phyloP scores from a whole-genome alignment of 2,329 filamentous ascomycete genomes.

The Monosporascus sp. region DNA sequence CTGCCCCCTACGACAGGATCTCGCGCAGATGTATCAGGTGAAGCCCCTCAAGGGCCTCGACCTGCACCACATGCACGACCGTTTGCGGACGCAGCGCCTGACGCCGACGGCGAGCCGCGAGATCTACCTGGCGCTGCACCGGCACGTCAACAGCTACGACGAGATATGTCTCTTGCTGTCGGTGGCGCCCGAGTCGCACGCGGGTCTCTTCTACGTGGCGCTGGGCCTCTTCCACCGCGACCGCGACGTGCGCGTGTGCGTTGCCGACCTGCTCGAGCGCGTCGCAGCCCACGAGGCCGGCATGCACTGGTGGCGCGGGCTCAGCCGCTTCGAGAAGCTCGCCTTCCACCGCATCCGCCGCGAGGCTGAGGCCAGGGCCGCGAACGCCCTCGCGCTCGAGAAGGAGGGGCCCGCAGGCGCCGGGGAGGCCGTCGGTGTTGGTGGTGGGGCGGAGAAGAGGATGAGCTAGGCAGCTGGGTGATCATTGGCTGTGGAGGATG shows the following conservation, averaged over 20 bases:
- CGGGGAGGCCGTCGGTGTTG: neutral
- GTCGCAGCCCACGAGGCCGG: constrained; percentile 85
- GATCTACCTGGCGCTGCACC: constrained; percentile 76
- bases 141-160: constrained; percentile 72
- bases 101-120: constrained; percentile 70
- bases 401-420: constrained; percentile 36
- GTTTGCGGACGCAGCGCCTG: constrained; percentile 75
- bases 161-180: constrained; percentile 80
- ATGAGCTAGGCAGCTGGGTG: constrained; percentile 34
- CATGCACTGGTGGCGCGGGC: constrained; percentile 81
- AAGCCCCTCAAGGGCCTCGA: constrained; percentile 76
- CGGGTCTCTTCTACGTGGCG: constrained; percentile 84
- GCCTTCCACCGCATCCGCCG: constrained; percentile 75
- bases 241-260: constrained; percentile 68
- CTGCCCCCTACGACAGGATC: constrained; percentile 43
- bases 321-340: constrained; percentile 84
- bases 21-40: constrained; percentile 58
- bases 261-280: constrained; percentile 74
- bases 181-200: constrained; percentile 78
- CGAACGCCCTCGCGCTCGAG: constrained; percentile 41
- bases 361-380: constrained; percentile 52
- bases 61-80: constrained; percentile 87
- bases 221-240: constrained; percentile 90
- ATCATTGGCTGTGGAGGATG: neutral
- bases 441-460: constrained; percentile 34